Evolutionary conservation across 495 filamentous ascomycete species (phyloP).

Genomic region (Xylaria curta): DNA sequence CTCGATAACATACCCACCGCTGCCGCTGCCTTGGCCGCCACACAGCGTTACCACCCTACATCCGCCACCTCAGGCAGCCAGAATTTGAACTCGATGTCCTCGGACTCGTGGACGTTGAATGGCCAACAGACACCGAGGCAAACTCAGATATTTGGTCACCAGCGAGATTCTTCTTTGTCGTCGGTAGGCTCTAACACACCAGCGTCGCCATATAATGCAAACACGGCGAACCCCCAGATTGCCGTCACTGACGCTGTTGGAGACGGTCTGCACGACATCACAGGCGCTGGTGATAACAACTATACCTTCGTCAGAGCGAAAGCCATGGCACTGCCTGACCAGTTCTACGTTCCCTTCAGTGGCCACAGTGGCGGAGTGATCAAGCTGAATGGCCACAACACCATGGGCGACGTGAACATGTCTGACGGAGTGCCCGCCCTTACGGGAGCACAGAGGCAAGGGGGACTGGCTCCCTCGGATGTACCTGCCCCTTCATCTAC

Average conservation of each 20-base stretch:
- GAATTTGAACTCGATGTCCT: slow-evolving; percentile 49
- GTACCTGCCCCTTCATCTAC: slow-evolving; percentile 41
- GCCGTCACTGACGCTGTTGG: slow-evolving; percentile 51
- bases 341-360: slow-evolving; percentile 40
- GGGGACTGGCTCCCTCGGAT: slow-evolving; percentile 47
- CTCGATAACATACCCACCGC: slow-evolving; percentile 47
- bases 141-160: slow-evolving; percentile 49
- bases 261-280: slow-evolving; percentile 48
- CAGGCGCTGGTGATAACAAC: slow-evolving; percentile 41
- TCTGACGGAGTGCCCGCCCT: slow-evolving; percentile 35
- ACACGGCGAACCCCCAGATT: slow-evolving; percentile 59
- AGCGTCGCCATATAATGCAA: slow-evolving; percentile 59
- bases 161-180: slow-evolving; percentile 61
- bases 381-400: slow-evolving; percentile 26
- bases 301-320: slow-evolving; percentile 51
- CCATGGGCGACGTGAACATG: slow-evolving; percentile 34
- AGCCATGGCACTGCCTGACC: slow-evolving; percentile 39
- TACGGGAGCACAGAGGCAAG: slow-evolving; percentile 42
- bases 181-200: slow-evolving; percentile 63
- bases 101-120: slow-evolving; percentile 48
- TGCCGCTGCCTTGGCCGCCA: slow-evolving; percentile 40
- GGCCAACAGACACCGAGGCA: slow-evolving; percentile 51
- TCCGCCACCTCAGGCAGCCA: slow-evolving; percentile 31
- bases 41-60: slow-evolving; percentile 32
- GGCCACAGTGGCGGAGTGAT: slow-evolving; percentile 29